Percentiles rank a stretch among this genome's conserved stretches.
These are phyloP conservation scores for Kodamaea leandrae DNA, from an alignment of 805 yeast species.

Conservation along the genomic window DNA sequence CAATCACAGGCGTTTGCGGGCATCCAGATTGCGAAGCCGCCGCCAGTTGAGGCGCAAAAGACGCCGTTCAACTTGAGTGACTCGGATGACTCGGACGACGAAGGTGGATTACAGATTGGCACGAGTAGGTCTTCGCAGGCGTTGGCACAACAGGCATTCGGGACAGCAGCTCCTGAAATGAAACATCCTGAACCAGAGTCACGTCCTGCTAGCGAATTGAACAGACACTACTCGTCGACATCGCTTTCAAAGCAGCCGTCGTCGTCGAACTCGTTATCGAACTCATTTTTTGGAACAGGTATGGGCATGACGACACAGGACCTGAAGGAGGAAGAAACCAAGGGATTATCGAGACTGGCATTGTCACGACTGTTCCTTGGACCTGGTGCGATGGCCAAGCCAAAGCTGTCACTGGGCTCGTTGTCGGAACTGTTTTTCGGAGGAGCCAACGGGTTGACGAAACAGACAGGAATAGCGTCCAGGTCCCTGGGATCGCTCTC, in stretches of 20 bases:
- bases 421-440: constrained; percentile 38
- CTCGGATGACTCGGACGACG: constrained; percentile 26
- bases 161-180: constrained; percentile 16
- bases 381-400: constrained; percentile 7
- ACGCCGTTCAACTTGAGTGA: constrained; percentile 16
- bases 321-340: not conserved
- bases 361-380: constrained; percentile 11
- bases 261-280: constrained; percentile 38
- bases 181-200: constrained; percentile 27
- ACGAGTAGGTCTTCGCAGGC: constrained; percentile 42
- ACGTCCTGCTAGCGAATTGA: constrained; percentile 26
- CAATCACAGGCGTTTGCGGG: not conserved
- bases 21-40: not conserved
- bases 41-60: not conserved
- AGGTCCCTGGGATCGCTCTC: constrained; percentile 14
- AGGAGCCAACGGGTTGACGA: constrained; percentile 14
- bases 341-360: constrained; percentile 5
- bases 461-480: constrained; percentile 11
- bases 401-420: constrained; percentile 9
- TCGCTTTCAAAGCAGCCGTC: constrained; percentile 42
- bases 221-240: constrained; percentile 35
- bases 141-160: constrained; percentile 42
- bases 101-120: constrained; percentile 37
- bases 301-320: constrained; percentile 4
- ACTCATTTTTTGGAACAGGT: constrained; percentile 33